These are phyloP conservation scores for Puccinia hordei DNA, from an alignment of 1,284 basidiomycete species.

Conservation along the genomic window DNA sequence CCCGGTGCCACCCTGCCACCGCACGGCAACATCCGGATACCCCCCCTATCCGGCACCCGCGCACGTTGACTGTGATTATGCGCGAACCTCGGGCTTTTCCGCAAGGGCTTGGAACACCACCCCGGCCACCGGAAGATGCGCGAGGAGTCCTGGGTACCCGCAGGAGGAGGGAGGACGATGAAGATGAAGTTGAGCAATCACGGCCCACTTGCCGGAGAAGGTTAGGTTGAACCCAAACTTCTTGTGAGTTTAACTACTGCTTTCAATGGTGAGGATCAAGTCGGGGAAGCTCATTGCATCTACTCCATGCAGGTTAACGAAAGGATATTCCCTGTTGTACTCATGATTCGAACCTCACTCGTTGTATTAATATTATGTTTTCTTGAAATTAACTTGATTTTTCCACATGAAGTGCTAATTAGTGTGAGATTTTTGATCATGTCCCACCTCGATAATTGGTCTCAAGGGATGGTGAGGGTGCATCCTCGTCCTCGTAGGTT, in stretches of 20 bases:
- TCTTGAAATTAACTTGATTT: too few relatives aligned
- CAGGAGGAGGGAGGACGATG: neutral
- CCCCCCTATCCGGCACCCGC: neutral
- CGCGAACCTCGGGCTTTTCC: neutral
- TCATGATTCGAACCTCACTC: too few relatives aligned
- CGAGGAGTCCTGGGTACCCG: neutral
- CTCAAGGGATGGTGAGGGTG: too few relatives aligned
- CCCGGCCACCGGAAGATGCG: too few relatives aligned
- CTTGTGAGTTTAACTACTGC: neutral
- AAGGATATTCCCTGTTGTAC: neutral
- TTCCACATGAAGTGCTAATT: too few relatives aligned
- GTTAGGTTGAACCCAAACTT: neutral
- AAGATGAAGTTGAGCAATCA: neutral
- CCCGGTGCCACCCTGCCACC: neutral
- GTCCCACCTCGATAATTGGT: too few relatives aligned
- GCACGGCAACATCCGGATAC: neutral
- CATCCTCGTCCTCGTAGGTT: too few relatives aligned
- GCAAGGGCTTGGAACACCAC: neutral
- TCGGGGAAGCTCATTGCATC: neutral
- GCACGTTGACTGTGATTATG: neutral
- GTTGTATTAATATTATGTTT: too few relatives aligned
- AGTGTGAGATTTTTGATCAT: too few relatives aligned
- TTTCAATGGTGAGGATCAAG: neutral
- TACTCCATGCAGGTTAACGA: neutral
- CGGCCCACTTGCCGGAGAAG: neutral